Base-by-base conservation (phyloP, 192 early-diverging fungal species). In the Pilobolus umbonatus region DNA sequence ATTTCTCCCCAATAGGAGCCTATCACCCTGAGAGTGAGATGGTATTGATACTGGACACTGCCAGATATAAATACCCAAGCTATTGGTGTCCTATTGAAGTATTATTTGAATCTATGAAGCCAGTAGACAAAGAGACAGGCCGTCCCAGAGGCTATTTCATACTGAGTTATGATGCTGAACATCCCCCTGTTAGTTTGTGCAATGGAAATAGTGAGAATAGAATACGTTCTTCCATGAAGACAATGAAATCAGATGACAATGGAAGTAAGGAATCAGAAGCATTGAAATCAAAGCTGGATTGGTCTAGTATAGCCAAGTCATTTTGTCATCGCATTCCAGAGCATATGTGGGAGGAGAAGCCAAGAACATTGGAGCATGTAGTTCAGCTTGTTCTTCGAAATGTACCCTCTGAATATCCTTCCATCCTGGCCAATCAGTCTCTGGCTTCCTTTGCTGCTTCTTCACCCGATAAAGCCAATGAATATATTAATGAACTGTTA, bases 1-100 rank as follows among this genome's bases (percentile, higher is more conserved):
- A 97, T 57, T 97, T 94, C 52, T 86, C 75, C n/a, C 95, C 95
- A 15, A 85, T 98, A 58, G 91, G 86, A 9, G 91, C 83, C 4
- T 95, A 88, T 61, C 82, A 92, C 45, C 75, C 81, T 10, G 83
- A 71, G n/a, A 68, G 75, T 5, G 80, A 89, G 51, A 79, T 78
- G 62, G 90, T 85, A 4, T 73, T 98, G 36, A 88, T 98, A 5
- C 69, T 95, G 19, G 95, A 98, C 63, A 89, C 85, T 9, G 95
- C 93, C 0, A 75, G 88, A 10, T 95, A 89, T 76, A 93, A 95
- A 75, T 95, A 96, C 58, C 95, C 95, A 10, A 83, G 83, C 9
- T 98, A 92, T 68, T 98, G 88, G 59, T 82, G 80, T 38, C 74
- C 85, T 22, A 81, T 85, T 0, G 77, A 89, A 25, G 59, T 72